Conservation (phyloP, 805 yeast genomes). For the Kluyveromyces nonfermentans region DNA sequence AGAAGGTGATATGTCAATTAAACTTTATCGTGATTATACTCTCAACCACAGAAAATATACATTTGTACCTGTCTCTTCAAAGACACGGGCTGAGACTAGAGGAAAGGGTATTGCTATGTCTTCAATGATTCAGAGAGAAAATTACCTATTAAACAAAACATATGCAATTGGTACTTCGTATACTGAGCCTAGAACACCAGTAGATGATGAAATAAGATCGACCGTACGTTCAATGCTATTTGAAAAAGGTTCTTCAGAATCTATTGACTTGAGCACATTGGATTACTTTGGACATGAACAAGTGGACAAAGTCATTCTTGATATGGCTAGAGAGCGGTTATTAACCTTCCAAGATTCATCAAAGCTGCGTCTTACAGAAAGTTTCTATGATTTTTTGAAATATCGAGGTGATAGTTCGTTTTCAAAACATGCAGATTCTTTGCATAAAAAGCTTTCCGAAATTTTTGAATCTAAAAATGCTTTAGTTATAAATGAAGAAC, state of each 20-base stretch:
- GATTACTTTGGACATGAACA: constrained; percentile 44
- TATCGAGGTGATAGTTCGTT: constrained; percentile 27
- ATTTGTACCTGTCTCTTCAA: constrained; percentile 27
- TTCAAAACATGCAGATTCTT: constrained; percentile 38
- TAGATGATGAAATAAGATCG: constrained; percentile 23
- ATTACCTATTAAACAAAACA: constrained; percentile 36
- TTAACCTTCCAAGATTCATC: constrained; percentile 42
- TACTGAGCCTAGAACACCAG: constrained; percentile 9
- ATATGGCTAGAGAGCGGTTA: constrained; percentile 44
- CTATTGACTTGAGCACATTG: constrained; percentile 24
- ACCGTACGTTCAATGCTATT: constrained; percentile 29
- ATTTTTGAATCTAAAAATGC: constrained; percentile 43
- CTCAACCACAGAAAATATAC: constrained; percentile 42
- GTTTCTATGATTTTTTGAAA: constrained; percentile 17
- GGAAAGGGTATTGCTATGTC: constrained; percentile 39
- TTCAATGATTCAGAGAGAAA: constrained; percentile 68
- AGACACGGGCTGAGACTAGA: not conserved
- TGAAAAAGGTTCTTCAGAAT: constrained; percentile 21
- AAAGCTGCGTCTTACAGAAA: constrained; percentile 24
- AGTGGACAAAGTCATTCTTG: constrained; percentile 33
- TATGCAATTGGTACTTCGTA: constrained; percentile 31
- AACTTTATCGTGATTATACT: constrained; percentile 29
- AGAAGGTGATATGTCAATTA: constrained; percentile 9
- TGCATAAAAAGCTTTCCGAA: constrained; percentile 35
- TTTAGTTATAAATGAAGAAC: constrained; percentile 40